phyloP scores from a whole-genome alignment of 192 early-diverging fungal genomes.

The Powellomyces hirtus region DNA sequence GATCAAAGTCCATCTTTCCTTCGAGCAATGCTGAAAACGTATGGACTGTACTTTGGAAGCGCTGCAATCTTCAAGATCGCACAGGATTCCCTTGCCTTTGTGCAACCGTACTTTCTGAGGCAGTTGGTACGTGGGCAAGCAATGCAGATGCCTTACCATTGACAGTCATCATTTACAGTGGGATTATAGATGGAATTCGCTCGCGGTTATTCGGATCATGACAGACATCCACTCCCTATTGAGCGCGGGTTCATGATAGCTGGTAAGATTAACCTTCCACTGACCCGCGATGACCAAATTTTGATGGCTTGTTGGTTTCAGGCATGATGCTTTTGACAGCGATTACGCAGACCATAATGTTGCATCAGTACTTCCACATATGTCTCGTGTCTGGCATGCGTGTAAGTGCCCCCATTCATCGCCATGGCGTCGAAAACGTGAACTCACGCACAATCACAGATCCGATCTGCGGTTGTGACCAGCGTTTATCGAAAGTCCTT shows the following conservation, averaged over 20 bases:
- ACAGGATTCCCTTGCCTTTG: constrained; percentile 75
- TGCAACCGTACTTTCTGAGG: constrained; percentile 75
- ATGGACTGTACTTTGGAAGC: constrained; percentile 65
- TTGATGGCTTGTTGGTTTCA: no score
- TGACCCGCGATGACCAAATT: no score
- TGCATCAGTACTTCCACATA: constrained; percentile 88
- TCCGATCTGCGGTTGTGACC: constrained; percentile 71
- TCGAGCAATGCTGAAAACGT: constrained; percentile 55
- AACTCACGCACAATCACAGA: background rate
- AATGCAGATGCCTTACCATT: constrained; percentile 44
- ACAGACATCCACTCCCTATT: constrained; percentile 48
- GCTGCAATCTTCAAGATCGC: constrained; percentile 74
- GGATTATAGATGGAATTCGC: constrained; percentile 39
- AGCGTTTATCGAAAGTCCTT: constrained; percentile 87
- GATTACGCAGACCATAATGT: constrained; percentile 70
- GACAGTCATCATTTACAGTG: constrained; percentile 33
- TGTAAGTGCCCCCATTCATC: constrained; percentile 21
- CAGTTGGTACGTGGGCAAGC: constrained; percentile 53
- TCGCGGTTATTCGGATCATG: constrained; percentile 28
- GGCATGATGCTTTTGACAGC: constrained; percentile 73
- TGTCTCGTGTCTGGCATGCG: constrained; percentile 77
- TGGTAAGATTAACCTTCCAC: constrained; percentile 27
- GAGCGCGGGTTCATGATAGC: constrained; percentile 83
- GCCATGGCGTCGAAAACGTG: background rate
- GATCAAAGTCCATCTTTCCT: constrained; percentile 76